phyloP scores from a whole-genome alignment of 2,329 filamentous ascomycete genomes.

The Madurella fahalii region DNA sequence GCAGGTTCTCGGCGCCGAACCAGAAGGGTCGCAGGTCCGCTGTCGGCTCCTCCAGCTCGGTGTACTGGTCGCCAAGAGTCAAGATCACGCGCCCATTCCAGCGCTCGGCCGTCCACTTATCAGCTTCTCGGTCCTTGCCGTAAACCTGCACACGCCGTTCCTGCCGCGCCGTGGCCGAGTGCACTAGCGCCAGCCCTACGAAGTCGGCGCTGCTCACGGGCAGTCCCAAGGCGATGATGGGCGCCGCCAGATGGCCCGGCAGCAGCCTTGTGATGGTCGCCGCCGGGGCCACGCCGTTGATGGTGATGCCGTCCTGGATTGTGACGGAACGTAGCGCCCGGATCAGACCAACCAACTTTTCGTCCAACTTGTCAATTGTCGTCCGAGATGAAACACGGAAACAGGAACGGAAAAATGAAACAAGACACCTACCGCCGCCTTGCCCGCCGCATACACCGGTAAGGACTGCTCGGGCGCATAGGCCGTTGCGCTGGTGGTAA shows the following conservation, averaged over 20 bases:
- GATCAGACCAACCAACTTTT: conserved; percentile 29
- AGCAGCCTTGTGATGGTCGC: conserved; percentile 33
- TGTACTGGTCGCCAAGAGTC: conserved; percentile 34
- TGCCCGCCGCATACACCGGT: conserved; percentile 31
- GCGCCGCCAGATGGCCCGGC: conserved; percentile 29
- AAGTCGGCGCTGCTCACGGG: conserved; percentile 32
- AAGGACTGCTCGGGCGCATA: conserved; percentile 36
- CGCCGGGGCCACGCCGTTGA: conserved; percentile 37
- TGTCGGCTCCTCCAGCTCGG: conserved; percentile 33
- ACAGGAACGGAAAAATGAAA: no score
- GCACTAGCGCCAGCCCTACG: conserved; percentile 35
- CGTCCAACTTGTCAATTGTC: no score
- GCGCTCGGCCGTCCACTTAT: conserved; percentile 5
- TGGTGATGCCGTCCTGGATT: conserved; percentile 30
- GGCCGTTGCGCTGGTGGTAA: conserved; percentile 36
- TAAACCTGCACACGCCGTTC: conserved; percentile 32
- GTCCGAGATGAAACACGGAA: no score
- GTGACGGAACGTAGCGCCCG: conserved; percentile 31
- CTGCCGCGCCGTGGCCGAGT: conserved; percentile 35
- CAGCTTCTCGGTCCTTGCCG: conserved; percentile 30
- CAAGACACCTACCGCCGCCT: conserved; percentile 12
- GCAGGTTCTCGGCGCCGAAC: conserved; percentile 32
- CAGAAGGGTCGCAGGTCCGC: conserved; percentile 27
- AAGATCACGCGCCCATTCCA: conserved; percentile 37
- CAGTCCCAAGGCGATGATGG: conserved; percentile 30